Conservation (phyloP, 2,329 filamentous ascomycete species). For the Neodidymelliopsis sp. region DNA sequence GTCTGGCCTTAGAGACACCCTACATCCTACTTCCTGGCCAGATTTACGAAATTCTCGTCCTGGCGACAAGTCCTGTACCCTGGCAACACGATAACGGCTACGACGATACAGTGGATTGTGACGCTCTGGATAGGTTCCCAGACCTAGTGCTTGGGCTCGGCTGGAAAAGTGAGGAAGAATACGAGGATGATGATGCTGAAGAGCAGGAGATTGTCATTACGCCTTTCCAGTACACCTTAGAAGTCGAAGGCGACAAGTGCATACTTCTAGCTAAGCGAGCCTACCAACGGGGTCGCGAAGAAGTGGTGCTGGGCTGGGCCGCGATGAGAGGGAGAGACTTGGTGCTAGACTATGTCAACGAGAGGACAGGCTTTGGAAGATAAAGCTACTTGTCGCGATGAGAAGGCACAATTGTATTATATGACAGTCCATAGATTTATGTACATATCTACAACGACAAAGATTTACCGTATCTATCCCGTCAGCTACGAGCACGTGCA, state of each 20-base stretch:
- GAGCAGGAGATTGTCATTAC: constrained; percentile 24
- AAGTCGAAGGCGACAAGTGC: constrained; percentile 20
- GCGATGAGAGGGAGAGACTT: constrained; percentile 25
- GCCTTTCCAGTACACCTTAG: constrained; percentile 26
- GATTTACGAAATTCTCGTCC: constrained; percentile 26
- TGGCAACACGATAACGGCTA: constrained; percentile 1
- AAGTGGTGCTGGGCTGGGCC: constrained; percentile 27
- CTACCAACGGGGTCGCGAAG: not conserved
- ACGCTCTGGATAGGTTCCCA: constrained; percentile 12
- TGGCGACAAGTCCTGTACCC: constrained; percentile 18
- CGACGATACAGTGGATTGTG: constrained; percentile 24
- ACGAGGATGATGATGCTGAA: not conserved
- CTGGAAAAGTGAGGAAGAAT: constrained; percentile 11
- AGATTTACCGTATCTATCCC: not conserved
- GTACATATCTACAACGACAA: not conserved
- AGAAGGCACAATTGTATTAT: too few relatives aligned
- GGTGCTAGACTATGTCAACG: constrained; percentile 22
- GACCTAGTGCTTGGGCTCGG: constrained; percentile 28
- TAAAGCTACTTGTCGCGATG: not conserved
- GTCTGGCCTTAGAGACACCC: constrained; percentile 23
- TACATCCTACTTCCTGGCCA: constrained; percentile 20
- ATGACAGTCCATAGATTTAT: constrained; percentile 1
- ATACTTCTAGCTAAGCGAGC: constrained; percentile 20
- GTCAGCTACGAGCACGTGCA: not conserved
- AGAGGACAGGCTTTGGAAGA: constrained; percentile 20